Percentiles rank a stretch among this genome's conserved stretches.
phyloP scores from a whole-genome alignment of 2,329 filamentous ascomycete genomes.

The Monilinia vaccinii-corymbosi region DNA sequence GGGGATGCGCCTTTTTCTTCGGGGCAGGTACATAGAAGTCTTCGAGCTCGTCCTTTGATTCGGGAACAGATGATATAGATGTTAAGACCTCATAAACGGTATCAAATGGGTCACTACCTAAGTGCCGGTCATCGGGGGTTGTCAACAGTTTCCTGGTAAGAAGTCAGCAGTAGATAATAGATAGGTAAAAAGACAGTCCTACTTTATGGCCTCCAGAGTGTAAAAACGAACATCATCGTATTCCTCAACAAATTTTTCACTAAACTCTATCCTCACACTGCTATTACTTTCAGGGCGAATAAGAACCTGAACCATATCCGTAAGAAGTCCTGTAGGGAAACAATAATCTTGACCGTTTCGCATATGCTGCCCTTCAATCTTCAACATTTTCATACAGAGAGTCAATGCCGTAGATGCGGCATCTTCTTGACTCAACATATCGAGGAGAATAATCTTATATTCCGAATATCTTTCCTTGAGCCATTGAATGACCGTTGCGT shows the following conservation, averaged over 20 bases:
- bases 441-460: conserved; percentile 55
- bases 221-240: conserved; percentile 81
- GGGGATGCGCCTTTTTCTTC: conserved; percentile 56
- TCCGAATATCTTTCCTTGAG: conserved; percentile 65
- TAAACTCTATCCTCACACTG: conserved; percentile 60
- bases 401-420: conserved; percentile 65
- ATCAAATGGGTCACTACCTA: conserved; percentile 35
- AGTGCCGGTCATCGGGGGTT: conserved; percentile 22
- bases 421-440: conserved; percentile 51
- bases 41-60: conserved; percentile 54
- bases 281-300: conserved; percentile 48
- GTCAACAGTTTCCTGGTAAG: conserved; percentile 30
- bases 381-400: conserved; percentile 73
- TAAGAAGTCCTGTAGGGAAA: conserved; percentile 62
- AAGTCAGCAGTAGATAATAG: conserved; percentile 13
- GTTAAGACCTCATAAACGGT: conserved; percentile 54
- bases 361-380: conserved; percentile 62
- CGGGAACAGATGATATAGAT: conserved; percentile 61
- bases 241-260: conserved; percentile 67
- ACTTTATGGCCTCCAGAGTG: conserved; percentile 68
- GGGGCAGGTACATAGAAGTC: conserved; percentile 59
- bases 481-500: conserved; percentile 68
- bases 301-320: conserved; percentile 52
- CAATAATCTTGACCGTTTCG: conserved; percentile 53
- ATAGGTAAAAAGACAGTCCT: conserved; percentile 31